Percentiles rank a stretch among this genome's conserved stretches.
phyloP scores from a whole-genome alignment of 2,329 filamentous ascomycete genomes.

The Claviceps sp. region DNA sequence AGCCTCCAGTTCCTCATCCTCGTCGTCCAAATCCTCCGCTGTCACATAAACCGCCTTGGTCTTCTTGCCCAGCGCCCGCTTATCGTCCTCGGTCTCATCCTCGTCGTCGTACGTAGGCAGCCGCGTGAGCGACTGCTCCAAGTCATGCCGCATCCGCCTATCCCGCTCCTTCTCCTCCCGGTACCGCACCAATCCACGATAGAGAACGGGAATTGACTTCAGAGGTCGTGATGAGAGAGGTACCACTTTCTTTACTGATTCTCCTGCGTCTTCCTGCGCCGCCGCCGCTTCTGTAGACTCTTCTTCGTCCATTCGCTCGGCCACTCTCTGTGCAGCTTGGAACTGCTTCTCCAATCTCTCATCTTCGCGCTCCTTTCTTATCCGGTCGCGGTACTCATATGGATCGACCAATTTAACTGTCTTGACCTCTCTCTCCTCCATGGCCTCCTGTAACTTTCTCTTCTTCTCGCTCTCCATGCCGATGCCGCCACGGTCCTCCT shows the following conservation, averaged over 20 bases:
- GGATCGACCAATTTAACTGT: conserved; percentile 46
- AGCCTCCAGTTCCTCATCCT: conserved; percentile 66
- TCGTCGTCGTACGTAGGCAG: conserved; percentile 57
- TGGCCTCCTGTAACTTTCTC: conserved; percentile 54
- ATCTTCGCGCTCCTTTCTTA: conserved; percentile 56
- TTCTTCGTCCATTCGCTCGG: conserved; percentile 60
- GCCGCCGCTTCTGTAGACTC: conserved; percentile 23
- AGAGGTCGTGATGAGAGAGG: conserved; percentile 23
- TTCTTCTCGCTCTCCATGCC: conserved; percentile 76
- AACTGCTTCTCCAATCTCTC: conserved; percentile 56
- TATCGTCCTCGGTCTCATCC: conserved; percentile 61
- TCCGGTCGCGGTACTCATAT: conserved; percentile 58
- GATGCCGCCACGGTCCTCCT: conserved; percentile 70
- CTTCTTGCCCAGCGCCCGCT: conserved; percentile 49
- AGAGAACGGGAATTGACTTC: conserved; percentile 62
- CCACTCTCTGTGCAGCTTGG: conserved; percentile 67
- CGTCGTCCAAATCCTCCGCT: conserved; percentile 59
- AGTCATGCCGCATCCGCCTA: conserved; percentile 46
- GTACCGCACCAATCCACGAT: conserved; percentile 58
- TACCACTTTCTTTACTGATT: conserved; percentile 19
- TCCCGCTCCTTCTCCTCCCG: conserved; percentile 60
- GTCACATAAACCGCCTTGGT: conserved; percentile 39
- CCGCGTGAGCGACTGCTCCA: conserved; percentile 49
- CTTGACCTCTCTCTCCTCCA: conserved; percentile 43
- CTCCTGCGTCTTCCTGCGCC: background rate